Conservation (phyloP, 2,329 filamentous ascomycete species). For the Venturia oleaginea region DNA sequence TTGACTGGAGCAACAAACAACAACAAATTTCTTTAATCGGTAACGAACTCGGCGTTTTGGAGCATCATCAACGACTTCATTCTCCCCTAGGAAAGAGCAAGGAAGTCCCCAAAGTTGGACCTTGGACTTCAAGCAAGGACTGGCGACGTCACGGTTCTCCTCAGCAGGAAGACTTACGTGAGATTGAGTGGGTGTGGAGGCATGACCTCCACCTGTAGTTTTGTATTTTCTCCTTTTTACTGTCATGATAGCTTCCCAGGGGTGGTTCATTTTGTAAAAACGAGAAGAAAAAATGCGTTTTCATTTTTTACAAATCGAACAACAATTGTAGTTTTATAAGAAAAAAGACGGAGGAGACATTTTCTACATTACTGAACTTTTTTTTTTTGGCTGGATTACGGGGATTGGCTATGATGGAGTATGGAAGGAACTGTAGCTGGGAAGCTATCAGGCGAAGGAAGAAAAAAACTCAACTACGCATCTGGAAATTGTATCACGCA, state of each 20-base stretch:
- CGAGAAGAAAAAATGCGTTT: slow-evolving; percentile 1
- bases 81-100: slow-evolving; percentile 17
- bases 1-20: slow-evolving; percentile 19
- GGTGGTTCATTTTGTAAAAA: background rate
- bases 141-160: slow-evolving; percentile 37
- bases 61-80: slow-evolving; percentile 18
- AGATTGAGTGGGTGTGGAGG: slow-evolving; percentile 90
- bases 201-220: slow-evolving; percentile 56
- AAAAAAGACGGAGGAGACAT: background rate
- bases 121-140: slow-evolving; percentile 33
- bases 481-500: slow-evolving; percentile 7
- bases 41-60: slow-evolving; percentile 24
- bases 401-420: background rate
- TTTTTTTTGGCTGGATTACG: background rate
- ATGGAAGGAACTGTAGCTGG: background rate
- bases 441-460: slow-evolving; percentile 8
- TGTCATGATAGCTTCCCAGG: slow-evolving; percentile 6
- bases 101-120: slow-evolving; percentile 14
- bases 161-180: slow-evolving; percentile 52
- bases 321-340: slow-evolving; percentile 9
- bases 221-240: slow-evolving; percentile 5
- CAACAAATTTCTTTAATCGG: slow-evolving; percentile 10
- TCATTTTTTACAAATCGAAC: slow-evolving; percentile 4
- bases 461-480: slow-evolving; percentile 5
- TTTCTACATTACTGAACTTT: slow-evolving; percentile 3